These are phyloP conservation scores for Mrakia hoshinonis DNA, from an alignment of 768 basidiomycete species.

Conservation along the genomic window DNA sequence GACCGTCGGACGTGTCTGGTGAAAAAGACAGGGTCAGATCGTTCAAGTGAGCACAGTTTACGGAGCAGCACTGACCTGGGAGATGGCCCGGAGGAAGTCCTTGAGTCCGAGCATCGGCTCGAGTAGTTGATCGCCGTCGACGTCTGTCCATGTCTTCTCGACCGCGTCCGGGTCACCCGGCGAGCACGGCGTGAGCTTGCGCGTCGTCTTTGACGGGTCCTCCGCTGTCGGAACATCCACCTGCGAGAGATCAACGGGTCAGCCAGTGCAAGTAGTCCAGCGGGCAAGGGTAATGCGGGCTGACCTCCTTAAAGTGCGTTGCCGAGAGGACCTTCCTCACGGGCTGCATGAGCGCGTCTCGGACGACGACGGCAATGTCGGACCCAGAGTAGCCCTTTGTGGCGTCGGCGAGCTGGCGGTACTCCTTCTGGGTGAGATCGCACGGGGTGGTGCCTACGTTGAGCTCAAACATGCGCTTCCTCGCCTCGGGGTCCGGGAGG, in stretches of 20 bases:
- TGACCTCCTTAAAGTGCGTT: slow-evolving; percentile 74
- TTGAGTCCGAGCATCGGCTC: slow-evolving; percentile 68
- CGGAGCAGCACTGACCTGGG: slow-evolving; percentile 48
- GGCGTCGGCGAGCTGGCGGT: slow-evolving; percentile 64
- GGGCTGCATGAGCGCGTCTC: slow-evolving; percentile 97
- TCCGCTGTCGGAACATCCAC: slow-evolving; percentile 34
- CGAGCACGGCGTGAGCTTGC: slow-evolving; percentile 87
- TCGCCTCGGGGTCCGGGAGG: slow-evolving; percentile 82
- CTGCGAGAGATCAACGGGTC: neutral
- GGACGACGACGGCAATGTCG: slow-evolving; percentile 86
- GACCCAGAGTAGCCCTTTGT: slow-evolving; percentile 94
- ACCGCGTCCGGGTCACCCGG: slow-evolving; percentile 77
- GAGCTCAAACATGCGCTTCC: slow-evolving; percentile 91
- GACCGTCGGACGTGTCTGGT: slow-evolving; percentile 77
- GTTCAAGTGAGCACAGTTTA: too few relatives aligned
- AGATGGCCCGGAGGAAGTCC: slow-evolving; percentile 27
- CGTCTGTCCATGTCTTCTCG: slow-evolving; percentile 82
- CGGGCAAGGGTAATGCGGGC: slow-evolving; percentile 11
- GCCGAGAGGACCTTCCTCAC: slow-evolving; percentile 91
- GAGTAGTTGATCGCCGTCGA: slow-evolving; percentile 77
- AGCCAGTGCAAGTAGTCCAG: neutral
- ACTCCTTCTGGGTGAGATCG: slow-evolving; percentile 67
- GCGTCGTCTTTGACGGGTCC: slow-evolving; percentile 34
- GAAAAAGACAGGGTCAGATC: slow-evolving; percentile 44
- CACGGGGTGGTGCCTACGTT: slow-evolving; percentile 91